Conservation (phyloP, 345 rosid species). For the Draba incana region DNA sequence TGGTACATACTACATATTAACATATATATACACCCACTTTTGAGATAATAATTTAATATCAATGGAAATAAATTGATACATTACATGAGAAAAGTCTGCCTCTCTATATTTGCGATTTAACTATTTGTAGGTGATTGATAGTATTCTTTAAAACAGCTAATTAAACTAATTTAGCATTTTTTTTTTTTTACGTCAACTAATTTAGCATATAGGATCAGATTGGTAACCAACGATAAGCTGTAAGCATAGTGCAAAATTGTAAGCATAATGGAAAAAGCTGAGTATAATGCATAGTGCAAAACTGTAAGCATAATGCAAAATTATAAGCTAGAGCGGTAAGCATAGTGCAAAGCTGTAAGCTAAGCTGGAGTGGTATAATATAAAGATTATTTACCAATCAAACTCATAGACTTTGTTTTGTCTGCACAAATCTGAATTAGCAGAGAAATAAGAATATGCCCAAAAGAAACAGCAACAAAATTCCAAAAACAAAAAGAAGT, state of each 20-base stretch:
- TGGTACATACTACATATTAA: too few species aligned
- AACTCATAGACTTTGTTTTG: too few species aligned
- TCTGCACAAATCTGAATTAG: conserved; percentile 32
- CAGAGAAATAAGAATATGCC: conserved; percentile 36
- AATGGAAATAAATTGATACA: conserved; percentile 13
- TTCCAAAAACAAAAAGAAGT: conserved; percentile 33
- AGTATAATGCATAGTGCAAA: too few species aligned
- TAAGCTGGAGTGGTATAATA: too few species aligned
- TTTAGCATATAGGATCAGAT: background rate
- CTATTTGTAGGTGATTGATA: conserved; percentile 31
- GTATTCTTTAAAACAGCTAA: conserved; percentile 28
- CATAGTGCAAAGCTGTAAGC: too few species aligned
- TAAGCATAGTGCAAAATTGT: too few species aligned
- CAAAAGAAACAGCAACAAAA: conserved; percentile 37
- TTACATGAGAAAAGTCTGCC: conserved; percentile 31
- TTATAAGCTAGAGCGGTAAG: too few species aligned
- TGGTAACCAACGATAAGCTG: too few species aligned
- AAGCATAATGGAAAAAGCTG: too few species aligned
- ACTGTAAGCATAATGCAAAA: too few species aligned
- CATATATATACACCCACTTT: conserved; percentile 16
- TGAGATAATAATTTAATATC: conserved; percentile 15
- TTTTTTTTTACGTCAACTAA: background rate
- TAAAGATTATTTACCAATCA: too few species aligned
- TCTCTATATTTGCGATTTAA: conserved; percentile 20
- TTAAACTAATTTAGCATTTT: background rate